phyloP scores from a whole-genome alignment of 2,329 filamentous ascomycete genomes.

The Neocucurbitaria cava region DNA sequence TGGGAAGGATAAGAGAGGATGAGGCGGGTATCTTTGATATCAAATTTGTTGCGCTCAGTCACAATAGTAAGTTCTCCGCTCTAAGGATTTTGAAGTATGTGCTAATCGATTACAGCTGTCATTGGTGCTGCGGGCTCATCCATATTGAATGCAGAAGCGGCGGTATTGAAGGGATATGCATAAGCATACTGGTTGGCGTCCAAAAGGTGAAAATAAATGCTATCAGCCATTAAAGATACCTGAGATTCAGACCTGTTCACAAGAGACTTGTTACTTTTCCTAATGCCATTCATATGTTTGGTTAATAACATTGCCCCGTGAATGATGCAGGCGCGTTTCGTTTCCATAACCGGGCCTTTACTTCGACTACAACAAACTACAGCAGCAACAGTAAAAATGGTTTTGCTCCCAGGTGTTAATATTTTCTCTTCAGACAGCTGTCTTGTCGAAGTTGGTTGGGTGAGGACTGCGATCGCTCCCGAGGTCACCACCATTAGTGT shows the following conservation, averaged over 20 bases:
- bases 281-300: not conserved
- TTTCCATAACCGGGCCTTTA: too few relatives aligned
- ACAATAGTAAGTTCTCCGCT: constrained; percentile 66
- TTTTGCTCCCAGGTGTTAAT: too few relatives aligned
- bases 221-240: constrained; percentile 7
- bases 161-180: constrained; percentile 85
- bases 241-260: not conserved
- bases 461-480: too few relatives aligned
- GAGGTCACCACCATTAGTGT: too few relatives aligned
- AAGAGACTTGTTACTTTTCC: not conserved
- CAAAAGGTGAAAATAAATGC: too few relatives aligned
- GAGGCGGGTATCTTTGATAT: constrained; percentile 90
- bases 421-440: too few relatives aligned
- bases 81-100: not conserved
- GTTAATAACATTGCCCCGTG: too few relatives aligned
- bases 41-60: constrained; percentile 92
- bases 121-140: constrained; percentile 96
- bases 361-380: too few relatives aligned
- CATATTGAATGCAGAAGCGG: constrained; percentile 92
- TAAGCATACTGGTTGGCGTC: constrained; percentile 11
- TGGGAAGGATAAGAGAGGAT: constrained; percentile 85
- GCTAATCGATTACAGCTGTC: constrained; percentile 63
- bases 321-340: too few relatives aligned
- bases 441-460: too few relatives aligned
- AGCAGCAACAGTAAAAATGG: too few relatives aligned